These are phyloP conservation scores for Tubosaeta sp. DNA, from an alignment of 768 basidiomycete genomes.

Conservation along the genomic window DNA sequence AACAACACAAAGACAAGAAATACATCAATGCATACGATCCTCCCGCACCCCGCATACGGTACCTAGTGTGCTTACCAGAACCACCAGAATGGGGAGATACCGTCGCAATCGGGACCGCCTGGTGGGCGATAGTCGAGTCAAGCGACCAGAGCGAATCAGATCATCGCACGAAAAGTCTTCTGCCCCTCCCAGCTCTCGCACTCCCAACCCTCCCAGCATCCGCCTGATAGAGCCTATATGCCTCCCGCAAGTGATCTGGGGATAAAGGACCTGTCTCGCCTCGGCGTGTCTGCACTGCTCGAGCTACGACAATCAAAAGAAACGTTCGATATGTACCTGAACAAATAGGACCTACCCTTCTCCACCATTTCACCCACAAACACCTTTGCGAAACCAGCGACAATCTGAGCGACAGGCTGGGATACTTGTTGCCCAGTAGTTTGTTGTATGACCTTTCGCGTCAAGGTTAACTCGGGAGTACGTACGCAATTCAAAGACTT, in stretches of 20 bases:
- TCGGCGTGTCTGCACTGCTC: constrained; percentile 66
- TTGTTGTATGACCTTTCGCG: constrained; percentile 73
- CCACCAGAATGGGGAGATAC: no score
- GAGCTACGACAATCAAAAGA: constrained; percentile 43
- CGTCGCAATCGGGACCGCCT: no score
- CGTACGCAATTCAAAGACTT: constrained; percentile 3
- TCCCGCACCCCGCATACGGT: no score
- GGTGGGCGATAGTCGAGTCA: no score
- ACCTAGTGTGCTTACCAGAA: no score
- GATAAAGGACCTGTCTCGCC: constrained; percentile 76
- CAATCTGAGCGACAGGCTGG: constrained; percentile 81
- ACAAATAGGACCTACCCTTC: constrained; percentile 48
- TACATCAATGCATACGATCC: no score
- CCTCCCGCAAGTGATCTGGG: constrained; percentile 87
- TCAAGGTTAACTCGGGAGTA: neutral
- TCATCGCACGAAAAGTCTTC: constrained; percentile 69
- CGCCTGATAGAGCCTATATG: constrained; percentile 76
- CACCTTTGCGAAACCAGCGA: constrained; percentile 87
- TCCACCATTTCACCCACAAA: constrained; percentile 93
- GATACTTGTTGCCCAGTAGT: constrained; percentile 77
- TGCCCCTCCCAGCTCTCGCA: constrained; percentile 63
- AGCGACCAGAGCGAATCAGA: no score
- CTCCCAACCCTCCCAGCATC: constrained; percentile 81
- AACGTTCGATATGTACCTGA: neutral
- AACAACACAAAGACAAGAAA: no score